Evolutionary conservation across 495 filamentous ascomycete species (phyloP).

Genomic region (Lindgomyces ingoldianus): DNA sequence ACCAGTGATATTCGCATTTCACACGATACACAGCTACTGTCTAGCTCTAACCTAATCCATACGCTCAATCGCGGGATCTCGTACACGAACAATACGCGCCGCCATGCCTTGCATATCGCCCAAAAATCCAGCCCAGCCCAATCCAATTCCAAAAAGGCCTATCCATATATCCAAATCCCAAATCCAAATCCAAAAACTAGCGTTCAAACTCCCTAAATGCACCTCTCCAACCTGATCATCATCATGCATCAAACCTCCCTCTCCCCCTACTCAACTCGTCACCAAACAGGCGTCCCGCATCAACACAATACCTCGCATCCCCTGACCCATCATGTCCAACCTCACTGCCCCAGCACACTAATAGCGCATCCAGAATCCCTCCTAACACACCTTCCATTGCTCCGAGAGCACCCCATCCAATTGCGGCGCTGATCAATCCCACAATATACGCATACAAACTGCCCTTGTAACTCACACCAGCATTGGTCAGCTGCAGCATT

Average conservation of each 20-base stretch:
- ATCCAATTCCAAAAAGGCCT: too few species aligned
- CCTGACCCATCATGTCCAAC: conserved; percentile 63
- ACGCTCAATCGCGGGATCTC: too few species aligned
- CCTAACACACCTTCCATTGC: conserved; percentile 91
- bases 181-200: too few species aligned
- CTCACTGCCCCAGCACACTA: conserved; percentile 94
- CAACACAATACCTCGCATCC: conserved; percentile 79
- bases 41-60: too few species aligned
- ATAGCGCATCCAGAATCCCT: conserved; percentile 85
- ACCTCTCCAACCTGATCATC: not conserved
- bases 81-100: too few species aligned
- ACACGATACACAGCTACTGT: too few species aligned
- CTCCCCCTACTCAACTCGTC: conserved; percentile 42
- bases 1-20: too few species aligned
- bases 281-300: conserved; percentile 81
- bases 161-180: too few species aligned
- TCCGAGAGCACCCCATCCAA: conserved; percentile 94
- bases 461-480: conserved; percentile 58
- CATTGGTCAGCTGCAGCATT: conserved; percentile 56
- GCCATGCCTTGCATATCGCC: too few species aligned
- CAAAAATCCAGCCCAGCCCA: too few species aligned
- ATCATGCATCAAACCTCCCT: conserved; percentile 16
- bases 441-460: conserved; percentile 95
- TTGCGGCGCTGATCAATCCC: conserved; percentile 83
- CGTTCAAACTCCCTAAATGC: too few species aligned